Evolutionary conservation across 78 protist genomes (phyloP).

Genomic region (Isochrysis galbana): DNA sequence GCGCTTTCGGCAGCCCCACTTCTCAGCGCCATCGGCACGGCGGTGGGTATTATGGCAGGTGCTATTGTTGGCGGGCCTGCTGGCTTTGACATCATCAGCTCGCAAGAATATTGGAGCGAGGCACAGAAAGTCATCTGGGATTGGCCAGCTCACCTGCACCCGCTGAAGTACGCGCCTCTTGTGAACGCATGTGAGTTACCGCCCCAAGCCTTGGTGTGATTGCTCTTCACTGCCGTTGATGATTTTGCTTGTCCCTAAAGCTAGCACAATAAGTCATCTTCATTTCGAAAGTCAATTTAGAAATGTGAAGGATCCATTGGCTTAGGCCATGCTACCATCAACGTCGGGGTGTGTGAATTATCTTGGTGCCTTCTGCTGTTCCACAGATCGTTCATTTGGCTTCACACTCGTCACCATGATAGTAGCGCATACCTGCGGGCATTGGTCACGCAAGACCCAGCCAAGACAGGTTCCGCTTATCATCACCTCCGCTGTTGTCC

Average conservation of each 20-base stretch:
- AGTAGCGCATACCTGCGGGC: not conserved
- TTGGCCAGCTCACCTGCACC: not conserved
- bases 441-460: not conserved
- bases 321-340: too few relatives aligned
- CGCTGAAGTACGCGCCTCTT: not conserved
- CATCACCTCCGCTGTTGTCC: slow-evolving; percentile 13
- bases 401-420: not conserved
- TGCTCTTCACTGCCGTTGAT: too few relatives aligned
- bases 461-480: not conserved
- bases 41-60: not conserved
- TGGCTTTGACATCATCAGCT: not conserved
- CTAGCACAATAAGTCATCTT: too few relatives aligned
- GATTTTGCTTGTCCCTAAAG: too few relatives aligned
- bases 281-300: too few relatives aligned
- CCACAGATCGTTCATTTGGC: not conserved
- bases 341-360: too few relatives aligned
- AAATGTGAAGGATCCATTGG: too few relatives aligned
- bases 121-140: not conserved
- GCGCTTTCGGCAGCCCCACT: not conserved
- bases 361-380: too few relatives aligned
- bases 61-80: not conserved
- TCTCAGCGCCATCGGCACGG: not conserved
- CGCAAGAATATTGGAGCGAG: not conserved
- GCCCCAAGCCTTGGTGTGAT: too few relatives aligned
- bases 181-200: too few relatives aligned